These are phyloP conservation scores for Telopea speciosissima DNA, from an alignment of 177 flowering plant species.

Conservation along the genomic window DNA sequence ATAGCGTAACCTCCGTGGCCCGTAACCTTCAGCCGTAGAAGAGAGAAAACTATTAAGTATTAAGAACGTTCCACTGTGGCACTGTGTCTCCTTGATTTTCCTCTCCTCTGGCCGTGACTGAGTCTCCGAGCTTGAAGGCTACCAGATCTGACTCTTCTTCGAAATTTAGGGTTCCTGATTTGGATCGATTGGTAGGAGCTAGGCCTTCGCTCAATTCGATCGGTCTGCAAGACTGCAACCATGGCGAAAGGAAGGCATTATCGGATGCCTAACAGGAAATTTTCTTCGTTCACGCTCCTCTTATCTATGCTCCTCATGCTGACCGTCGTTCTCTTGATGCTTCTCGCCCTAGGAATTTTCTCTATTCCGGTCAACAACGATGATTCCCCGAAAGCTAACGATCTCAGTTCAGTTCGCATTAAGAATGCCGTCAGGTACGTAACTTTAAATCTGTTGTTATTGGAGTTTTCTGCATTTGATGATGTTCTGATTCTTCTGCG, in stretches of 20 bases:
- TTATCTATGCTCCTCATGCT: slow-evolving; percentile 45
- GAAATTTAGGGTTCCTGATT: background rate
- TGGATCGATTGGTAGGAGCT: background rate
- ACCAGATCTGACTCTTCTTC: background rate
- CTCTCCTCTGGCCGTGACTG: no score
- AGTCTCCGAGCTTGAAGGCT: no score
- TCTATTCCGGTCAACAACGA: slow-evolving; percentile 47
- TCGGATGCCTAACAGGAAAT: slow-evolving; percentile 32
- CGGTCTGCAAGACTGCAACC: slow-evolving; percentile 3
- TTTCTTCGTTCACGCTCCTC: slow-evolving; percentile 43
- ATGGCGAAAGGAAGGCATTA: slow-evolving; percentile 48
- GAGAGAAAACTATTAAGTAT: no score
- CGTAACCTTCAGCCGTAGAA: no score
- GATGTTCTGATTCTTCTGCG: slow-evolving; percentile 1
- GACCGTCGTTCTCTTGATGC: slow-evolving; percentile 52
- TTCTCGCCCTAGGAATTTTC: slow-evolving; percentile 68
- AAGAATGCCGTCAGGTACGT: slow-evolving; percentile 26
- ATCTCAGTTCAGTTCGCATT: slow-evolving; percentile 51
- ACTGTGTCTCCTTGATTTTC: no score
- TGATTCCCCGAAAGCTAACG: slow-evolving; percentile 39
- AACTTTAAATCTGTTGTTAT: background rate
- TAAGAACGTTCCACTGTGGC: no score
- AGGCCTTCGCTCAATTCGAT: background rate
- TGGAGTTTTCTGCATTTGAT: background rate
- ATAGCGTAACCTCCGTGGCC: no score